Evolutionary conservation across 805 yeast species (phyloP), one percentile per base, ranked within the genome.

Genomic region (Pichia cabralensis): DNA sequence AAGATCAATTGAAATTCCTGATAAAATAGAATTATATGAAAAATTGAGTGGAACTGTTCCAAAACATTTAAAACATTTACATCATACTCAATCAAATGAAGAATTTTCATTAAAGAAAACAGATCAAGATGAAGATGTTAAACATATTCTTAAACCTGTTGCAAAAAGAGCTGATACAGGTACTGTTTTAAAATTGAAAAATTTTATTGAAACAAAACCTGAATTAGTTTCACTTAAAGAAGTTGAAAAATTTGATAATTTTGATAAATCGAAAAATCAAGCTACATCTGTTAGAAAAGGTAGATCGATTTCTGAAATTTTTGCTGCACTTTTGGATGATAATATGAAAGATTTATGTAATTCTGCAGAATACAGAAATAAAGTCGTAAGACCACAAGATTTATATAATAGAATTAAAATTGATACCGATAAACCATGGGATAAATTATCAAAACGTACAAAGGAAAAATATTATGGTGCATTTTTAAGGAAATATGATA

Each of bases 1-100:
- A n/a, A 23, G 27, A 26, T 33, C 30, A 14, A 28, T 29, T 15
- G 38, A 40, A 15, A 13, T 55, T 24, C 49, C 53, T 8, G 49
- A 48, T 13, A 55, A 48, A 30, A 39, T 55, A 15, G 50, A 53
- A 21, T 53, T 43, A 35, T 55, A 47, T 39, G 60, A 55, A 37
- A 42, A 49, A 28, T 35, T 53, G 28, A 47, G 54, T 26, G 57
- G 58, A 3, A 44, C 50, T 26, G 14, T 19, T 2, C 30, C 38
- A 2, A 19, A 26, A 19, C 36, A 24, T 24, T 16, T 19, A 17
- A 28, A 37, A 17, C 23, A 27, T 21, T 30, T 26, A 8, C 35
- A 35, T n/a, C 31, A 28, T 15, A 22, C 31, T 10, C n/a, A 13
- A 12, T 20, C 35, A 10, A 24, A 25, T 22, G 37, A 35, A 10